A percentile compares a stretch with the other conserved stretches of the same genome.
Evolutionary conservation across 805 yeast species (phyloP).

Genomic region (Candida broadrunensis): DNA sequence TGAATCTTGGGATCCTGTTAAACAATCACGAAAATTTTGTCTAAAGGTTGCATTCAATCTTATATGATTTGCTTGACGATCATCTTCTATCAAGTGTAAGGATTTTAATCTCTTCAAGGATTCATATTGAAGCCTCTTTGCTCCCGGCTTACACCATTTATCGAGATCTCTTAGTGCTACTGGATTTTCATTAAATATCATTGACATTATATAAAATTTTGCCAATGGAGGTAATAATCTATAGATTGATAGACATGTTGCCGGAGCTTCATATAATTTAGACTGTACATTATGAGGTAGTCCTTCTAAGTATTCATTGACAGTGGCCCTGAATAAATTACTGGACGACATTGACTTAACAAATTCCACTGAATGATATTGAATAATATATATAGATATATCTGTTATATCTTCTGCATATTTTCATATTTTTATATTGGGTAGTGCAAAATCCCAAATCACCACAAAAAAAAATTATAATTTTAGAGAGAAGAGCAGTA

Average conservation of each 20-base stretch:
- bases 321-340: slow-evolving; percentile 59
- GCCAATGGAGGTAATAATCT: slow-evolving; percentile 86
- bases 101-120: slow-evolving; percentile 75
- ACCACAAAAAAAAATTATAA: too few relatives aligned
- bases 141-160: slow-evolving; percentile 67
- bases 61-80: slow-evolving; percentile 41
- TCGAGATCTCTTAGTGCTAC: slow-evolving; percentile 66
- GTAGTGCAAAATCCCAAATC: too few relatives aligned
- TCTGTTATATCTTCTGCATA: too few relatives aligned
- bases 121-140: slow-evolving; percentile 62
- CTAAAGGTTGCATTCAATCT: slow-evolving; percentile 72
- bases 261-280: slow-evolving; percentile 77
- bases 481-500: background rate
- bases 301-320: slow-evolving; percentile 85
- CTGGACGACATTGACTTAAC: slow-evolving; percentile 21
- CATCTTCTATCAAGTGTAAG: slow-evolving; percentile 71
- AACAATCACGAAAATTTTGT: slow-evolving; percentile 71
- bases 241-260: slow-evolving; percentile 92
- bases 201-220: slow-evolving; percentile 80
- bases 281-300: slow-evolving; percentile 85
- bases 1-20: slow-evolving; percentile 71
- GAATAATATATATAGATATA: too few relatives aligned
- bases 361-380: too few relatives aligned
- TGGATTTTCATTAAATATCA: slow-evolving; percentile 79
- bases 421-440: too few relatives aligned